These are phyloP conservation scores for Umbelopsis isabellina DNA, from an alignment of 192 early-diverging fungal species.

Conservation along the genomic window DNA sequence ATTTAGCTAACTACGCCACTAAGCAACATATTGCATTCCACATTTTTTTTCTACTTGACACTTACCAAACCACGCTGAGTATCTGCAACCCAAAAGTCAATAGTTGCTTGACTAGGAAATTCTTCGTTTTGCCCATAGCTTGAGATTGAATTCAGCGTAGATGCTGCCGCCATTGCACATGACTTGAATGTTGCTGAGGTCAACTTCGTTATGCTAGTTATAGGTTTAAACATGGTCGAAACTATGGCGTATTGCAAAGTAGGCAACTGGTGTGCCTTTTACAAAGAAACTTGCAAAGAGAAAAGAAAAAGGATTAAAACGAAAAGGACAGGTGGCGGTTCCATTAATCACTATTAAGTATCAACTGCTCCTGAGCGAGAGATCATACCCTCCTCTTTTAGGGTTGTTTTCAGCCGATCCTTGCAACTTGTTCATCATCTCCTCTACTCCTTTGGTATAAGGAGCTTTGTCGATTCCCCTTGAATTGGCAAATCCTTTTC, in stretches of 20 bases:
- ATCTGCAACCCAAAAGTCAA: constrained; percentile 26
- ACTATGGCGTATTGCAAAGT: neutral
- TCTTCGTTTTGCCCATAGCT: neutral
- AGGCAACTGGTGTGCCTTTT: neutral
- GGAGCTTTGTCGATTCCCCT: neutral
- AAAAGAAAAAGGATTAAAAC: neutral
- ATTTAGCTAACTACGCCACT: constrained; percentile 6
- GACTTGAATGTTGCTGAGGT: constrained; percentile 23
- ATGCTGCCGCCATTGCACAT: constrained; percentile 11
- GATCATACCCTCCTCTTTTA: constrained; percentile 17
- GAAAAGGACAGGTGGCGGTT: neutral
- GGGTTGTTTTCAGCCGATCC: neutral
- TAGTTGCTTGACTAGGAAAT: constrained; percentile 4
- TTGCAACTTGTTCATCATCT: neutral
- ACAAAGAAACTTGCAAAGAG: neutral
- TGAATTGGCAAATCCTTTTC: neutral
- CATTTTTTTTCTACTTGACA: neutral
- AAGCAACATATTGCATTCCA: neutral
- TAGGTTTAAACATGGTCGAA: constrained; percentile 24
- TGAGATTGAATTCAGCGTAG: constrained; percentile 10
- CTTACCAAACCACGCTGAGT: constrained; percentile 31
- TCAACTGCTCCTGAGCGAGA: neutral
- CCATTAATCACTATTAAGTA: neutral
- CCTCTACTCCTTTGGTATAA: constrained; percentile 13
- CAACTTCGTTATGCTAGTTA: constrained; percentile 20